Evolutionary conservation across 331 rosid genomes (phyloP).

Genomic region (Telfairia occidentalis): DNA sequence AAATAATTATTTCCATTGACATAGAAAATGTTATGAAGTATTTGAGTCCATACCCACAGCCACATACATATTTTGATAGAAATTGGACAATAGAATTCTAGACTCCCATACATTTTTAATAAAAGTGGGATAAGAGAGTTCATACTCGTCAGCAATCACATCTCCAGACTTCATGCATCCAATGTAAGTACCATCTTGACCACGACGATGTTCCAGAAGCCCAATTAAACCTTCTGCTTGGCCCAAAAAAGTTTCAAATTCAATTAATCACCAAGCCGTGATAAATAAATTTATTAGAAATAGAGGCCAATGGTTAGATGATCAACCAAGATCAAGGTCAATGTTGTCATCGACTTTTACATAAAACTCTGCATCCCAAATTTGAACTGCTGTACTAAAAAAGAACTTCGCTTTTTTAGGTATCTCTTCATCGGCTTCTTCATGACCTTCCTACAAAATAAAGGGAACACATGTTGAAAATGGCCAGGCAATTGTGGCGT

Average conservation of each 20-base stretch:
- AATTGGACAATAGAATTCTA: background rate
- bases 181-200: slow-evolving; percentile 73
- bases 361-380: slow-evolving; percentile 95
- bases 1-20: background rate
- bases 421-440: slow-evolving; percentile 94
- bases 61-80: background rate
- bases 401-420: slow-evolving; percentile 81
- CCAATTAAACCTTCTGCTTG: slow-evolving; percentile 71
- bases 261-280: slow-evolving; percentile 15
- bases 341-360: slow-evolving; percentile 83
- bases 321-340: slow-evolving; percentile 73
- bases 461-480: slow-evolving; percentile 3
- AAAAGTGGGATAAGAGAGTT: slow-evolving; percentile 8
- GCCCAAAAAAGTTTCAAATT: slow-evolving; percentile 24
- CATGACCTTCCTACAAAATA: slow-evolving; percentile 73
- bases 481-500: background rate
- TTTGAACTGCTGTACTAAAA: slow-evolving; percentile 85
- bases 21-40: background rate
- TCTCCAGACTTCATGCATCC: slow-evolving; percentile 99
- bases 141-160: slow-evolving; percentile 82
- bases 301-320: slow-evolving; percentile 7
- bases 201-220: slow-evolving; percentile 82
- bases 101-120: background rate
- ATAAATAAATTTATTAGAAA: slow-evolving; percentile 4
- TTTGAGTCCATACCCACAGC: background rate